These are phyloP conservation scores for Loxodes magnus DNA, from an alignment of 73 alveolate species.

Conservation along the genomic window DNA sequence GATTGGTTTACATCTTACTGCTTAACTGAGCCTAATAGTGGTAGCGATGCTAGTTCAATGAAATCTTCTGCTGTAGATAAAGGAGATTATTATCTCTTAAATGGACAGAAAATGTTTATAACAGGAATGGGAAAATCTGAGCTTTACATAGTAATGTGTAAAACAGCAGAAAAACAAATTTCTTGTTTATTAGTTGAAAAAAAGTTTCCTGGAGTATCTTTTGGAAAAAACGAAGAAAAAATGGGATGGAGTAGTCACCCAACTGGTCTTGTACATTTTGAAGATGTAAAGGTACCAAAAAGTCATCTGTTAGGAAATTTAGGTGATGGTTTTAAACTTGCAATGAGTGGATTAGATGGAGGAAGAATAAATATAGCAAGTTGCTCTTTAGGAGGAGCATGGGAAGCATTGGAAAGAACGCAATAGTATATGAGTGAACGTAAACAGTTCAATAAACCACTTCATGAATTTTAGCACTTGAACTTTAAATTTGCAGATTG, in stretches of 20 bases:
- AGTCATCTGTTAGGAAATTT: constrained; percentile 40
- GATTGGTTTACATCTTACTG: constrained; percentile 63
- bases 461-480: constrained; percentile 37
- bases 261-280: constrained; percentile 49
- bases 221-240: constrained; percentile 59
- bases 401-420: constrained; percentile 43
- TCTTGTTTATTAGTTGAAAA: constrained; percentile 57
- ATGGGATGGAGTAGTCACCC: constrained; percentile 85
- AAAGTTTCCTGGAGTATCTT: constrained; percentile 55
- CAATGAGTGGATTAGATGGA: constrained; percentile 79
- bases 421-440: constrained; percentile 49
- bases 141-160: constrained; percentile 53
- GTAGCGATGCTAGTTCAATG: constrained; percentile 74
- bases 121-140: constrained; percentile 67
- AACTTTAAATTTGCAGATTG: constrained; percentile 62
- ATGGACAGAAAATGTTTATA: constrained; percentile 76
- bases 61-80: constrained; percentile 45
- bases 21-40: constrained; percentile 79
- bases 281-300: constrained; percentile 66
- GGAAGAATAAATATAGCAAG: constrained; percentile 77
- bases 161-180: constrained; percentile 66
- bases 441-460: constrained; percentile 55
- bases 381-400: constrained; percentile 74
- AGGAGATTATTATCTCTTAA: constrained; percentile 61
- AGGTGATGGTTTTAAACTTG: constrained; percentile 80